A percentile compares a stretch with the other conserved stretches of the same genome.
phyloP scores from a whole-genome alignment of 805 yeast genomes.

The Yarrowia osloensis region DNA sequence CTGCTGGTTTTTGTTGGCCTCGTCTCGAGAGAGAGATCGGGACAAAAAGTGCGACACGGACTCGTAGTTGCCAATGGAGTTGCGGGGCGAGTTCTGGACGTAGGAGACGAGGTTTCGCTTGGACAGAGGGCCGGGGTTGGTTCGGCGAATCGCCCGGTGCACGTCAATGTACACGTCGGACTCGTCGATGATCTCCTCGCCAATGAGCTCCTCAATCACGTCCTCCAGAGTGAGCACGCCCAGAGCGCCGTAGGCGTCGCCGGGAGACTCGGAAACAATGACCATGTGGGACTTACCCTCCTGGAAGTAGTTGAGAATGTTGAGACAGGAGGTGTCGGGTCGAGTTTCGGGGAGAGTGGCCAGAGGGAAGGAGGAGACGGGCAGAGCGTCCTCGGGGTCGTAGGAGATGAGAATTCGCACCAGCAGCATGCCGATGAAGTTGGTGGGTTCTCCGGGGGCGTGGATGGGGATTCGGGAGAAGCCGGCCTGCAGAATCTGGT shows the following conservation, averaged over 20 bases:
- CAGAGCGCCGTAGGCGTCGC: conserved; percentile 63
- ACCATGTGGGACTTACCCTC: conserved; percentile 99
- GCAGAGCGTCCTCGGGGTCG: conserved; percentile 94
- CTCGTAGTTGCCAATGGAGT: conserved; percentile 24
- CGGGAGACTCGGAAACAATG: conserved; percentile 83
- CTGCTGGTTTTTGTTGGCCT: neutral
- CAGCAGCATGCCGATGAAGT: conserved; percentile 91
- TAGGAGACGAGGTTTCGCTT: conserved; percentile 29
- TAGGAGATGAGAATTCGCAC: conserved; percentile 91
- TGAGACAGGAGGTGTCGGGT: conserved; percentile 87
- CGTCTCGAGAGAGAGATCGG: conserved; percentile 11
- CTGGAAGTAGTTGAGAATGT: conserved; percentile 92
- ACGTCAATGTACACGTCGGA: conserved; percentile 91
- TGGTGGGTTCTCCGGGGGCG: conserved; percentile 81
- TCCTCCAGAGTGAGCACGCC: conserved; percentile 95
- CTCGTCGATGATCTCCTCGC: conserved; percentile 97
- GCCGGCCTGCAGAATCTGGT: conserved; percentile 89
- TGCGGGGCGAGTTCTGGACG: conserved; percentile 24
- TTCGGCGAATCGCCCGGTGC: conserved; percentile 73
- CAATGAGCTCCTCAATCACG: conserved; percentile 96
- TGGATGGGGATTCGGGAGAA: conserved; percentile 94
- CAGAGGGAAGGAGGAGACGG: conserved; percentile 89
- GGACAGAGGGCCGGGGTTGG: conserved; percentile 46
- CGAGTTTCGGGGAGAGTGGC: conserved; percentile 96
- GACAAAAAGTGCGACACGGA: conserved; percentile 11